Evolutionary conservation across 306 rosid genomes (phyloP).

Genomic region (Corylus americana): DNA sequence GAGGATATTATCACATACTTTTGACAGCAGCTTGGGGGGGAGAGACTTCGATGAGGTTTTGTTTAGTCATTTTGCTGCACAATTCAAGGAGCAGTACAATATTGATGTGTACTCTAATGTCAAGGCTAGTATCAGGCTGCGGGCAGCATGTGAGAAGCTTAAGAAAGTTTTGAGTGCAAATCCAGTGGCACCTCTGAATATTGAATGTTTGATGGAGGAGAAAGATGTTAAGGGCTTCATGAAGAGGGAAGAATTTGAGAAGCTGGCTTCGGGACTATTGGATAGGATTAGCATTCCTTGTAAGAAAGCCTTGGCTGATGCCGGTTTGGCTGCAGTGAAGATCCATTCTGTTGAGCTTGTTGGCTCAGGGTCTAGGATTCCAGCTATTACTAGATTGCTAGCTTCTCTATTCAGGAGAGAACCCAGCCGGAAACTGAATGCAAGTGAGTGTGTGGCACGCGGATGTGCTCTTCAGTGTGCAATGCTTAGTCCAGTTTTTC

Average conservation of each 20-base stretch:
- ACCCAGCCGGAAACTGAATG: slow-evolving; percentile 86
- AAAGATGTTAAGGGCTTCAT: slow-evolving; percentile 92
- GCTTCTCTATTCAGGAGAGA: slow-evolving; percentile 65
- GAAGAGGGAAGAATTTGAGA: slow-evolving; percentile 93
- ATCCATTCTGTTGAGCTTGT: slow-evolving; percentile 88
- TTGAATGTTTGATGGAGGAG: slow-evolving; percentile 98
- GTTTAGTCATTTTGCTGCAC: slow-evolving; percentile 63
- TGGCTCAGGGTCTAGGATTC: slow-evolving; percentile 96
- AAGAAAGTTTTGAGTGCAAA: slow-evolving; percentile 98
- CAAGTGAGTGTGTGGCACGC: slow-evolving; percentile 98
- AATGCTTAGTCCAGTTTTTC: slow-evolving; percentile 87
- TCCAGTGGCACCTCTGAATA: slow-evolving; percentile 88
- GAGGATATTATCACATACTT: slow-evolving; percentile 73
- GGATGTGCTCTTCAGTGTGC: slow-evolving; percentile 99
- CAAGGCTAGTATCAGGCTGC: slow-evolving; percentile 78
- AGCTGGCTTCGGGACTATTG: slow-evolving; percentile 62
- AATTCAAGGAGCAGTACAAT: slow-evolving; percentile 59
- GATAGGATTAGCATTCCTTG: slow-evolving; percentile 75
- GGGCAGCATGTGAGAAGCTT: slow-evolving; percentile 85
- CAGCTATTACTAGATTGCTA: slow-evolving; percentile 67
- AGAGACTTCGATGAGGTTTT: slow-evolving; percentile 83
- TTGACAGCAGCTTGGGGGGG: slow-evolving; percentile 70
- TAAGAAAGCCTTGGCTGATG: slow-evolving; percentile 63
- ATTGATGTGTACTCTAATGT: slow-evolving; percentile 69
- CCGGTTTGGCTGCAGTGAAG: slow-evolving; percentile 55